Base-by-base conservation (phyloP, 1,139 yeast species). In the Diutina neorugosa region DNA sequence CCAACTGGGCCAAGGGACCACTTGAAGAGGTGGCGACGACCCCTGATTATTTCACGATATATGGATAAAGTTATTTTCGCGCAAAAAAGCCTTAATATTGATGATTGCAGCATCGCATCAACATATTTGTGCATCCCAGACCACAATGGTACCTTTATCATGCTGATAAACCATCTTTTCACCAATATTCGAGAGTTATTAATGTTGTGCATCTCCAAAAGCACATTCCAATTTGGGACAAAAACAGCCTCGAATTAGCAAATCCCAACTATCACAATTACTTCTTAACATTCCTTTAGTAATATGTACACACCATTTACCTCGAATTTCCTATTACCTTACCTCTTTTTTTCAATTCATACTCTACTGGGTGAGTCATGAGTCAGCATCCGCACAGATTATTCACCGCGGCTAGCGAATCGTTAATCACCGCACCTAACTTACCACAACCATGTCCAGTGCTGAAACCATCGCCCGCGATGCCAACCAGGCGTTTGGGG, bases 1-100 rank as follows among this genome's bases (percentile, higher is more conserved):
- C 87, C 87, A 82, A 82, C 86, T 82, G 83, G 87, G 87, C 87
- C 87, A 82, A 81, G 86, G 86, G 86, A 82, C 83, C 84, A 2
- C 16, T 31, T 14, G 37, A 2, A 11, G 12, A 4, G 5, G 37
- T 11, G 16, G 1, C n/a, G 4, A 31, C 12, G 12, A 11, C 4
- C n/a, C 4, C n/a, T 31, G 37, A 1, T 2, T 11, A 3, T 11
- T 11, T 31, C n/a, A 31, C 12, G 12, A 9, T 11, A 14, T 31
- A 1, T 1, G n/a, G 1, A 31, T 31, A 11, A 1, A 4, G 37
- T 31, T 1, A 4, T 11, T 1, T 31, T 11, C 37, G 12, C 37
- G 5, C 11, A 9, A 27, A 7, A 31, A 11, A 31, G 6, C 37
- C 1, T 11, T 31, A 2, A 4, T 11, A 1, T 8, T 6, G n/a